These are phyloP conservation scores for Mrakia gelida DNA, from an alignment of 768 basidiomycete species.

Conservation along the genomic window DNA sequence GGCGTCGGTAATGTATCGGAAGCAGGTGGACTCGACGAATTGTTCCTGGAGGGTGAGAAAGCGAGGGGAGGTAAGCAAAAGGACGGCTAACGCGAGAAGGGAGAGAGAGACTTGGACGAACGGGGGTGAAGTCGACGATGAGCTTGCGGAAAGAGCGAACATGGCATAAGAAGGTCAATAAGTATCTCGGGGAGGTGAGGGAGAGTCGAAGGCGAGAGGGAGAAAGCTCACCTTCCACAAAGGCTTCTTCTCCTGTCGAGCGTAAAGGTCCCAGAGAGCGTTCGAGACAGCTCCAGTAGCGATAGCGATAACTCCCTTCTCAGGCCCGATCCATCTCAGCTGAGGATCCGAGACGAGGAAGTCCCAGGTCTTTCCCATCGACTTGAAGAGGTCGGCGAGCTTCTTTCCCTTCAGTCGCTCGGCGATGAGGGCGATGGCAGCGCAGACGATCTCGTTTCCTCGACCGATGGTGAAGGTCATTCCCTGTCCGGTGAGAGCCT, in stretches of 20 bases:
- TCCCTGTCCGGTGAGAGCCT: conserved; percentile 66
- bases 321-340: conserved; percentile 66
- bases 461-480: conserved; percentile 86
- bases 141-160: conserved; percentile 44
- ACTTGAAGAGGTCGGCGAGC: conserved; percentile 70
- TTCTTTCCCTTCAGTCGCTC: conserved; percentile 76
- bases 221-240: conserved; percentile 62
- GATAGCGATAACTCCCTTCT: conserved; percentile 76
- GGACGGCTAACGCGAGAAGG: not conserved
- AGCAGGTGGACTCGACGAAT: conserved; percentile 25
- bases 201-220: no score
- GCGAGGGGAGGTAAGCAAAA: not conserved
- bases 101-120: conserved; percentile 3
- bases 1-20: conserved; percentile 77
- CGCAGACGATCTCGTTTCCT: conserved; percentile 91
- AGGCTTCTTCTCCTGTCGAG: conserved; percentile 72
- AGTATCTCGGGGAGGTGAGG: no score
- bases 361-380: conserved; percentile 91
- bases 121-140: conserved; percentile 78
- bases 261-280: conserved; percentile 85
- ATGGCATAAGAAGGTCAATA: no score
- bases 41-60: not conserved
- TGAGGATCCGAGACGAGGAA: conserved; percentile 83
- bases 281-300: conserved; percentile 85
- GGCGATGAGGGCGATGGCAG: conserved; percentile 72